Evolutionary conservation across 1,139 yeast genomes (phyloP).

Genomic region (Kurtzmaniella quercitrusa): DNA sequence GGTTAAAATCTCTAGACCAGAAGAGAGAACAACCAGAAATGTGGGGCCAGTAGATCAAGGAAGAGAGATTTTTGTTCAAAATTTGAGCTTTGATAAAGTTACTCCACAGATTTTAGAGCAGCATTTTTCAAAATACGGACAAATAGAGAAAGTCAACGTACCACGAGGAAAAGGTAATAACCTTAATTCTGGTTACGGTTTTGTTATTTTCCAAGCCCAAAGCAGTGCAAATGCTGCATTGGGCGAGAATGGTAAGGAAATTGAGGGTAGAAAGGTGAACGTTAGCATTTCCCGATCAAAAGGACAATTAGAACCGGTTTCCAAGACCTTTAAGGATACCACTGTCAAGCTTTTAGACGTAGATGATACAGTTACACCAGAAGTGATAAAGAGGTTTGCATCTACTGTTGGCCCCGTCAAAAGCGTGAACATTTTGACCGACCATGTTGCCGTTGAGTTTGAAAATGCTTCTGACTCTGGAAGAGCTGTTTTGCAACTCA

Average conservation of each 20-base stretch:
- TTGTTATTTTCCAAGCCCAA: constrained; percentile 39
- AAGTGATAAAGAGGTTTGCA: constrained; percentile 31
- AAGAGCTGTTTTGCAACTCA: constrained; percentile 47
- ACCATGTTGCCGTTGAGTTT: constrained; percentile 55
- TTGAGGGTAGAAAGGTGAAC: constrained; percentile 41
- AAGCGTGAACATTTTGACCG: constrained; percentile 43
- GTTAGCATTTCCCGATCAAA: constrained; percentile 37
- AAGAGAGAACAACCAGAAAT: constrained; percentile 26
- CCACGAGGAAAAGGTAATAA: constrained; percentile 43
- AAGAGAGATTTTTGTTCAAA: constrained; percentile 51
- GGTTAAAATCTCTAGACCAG: constrained; percentile 59
- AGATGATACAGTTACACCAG: constrained; percentile 41
- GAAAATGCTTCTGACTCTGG: constrained; percentile 49
- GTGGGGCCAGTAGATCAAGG: constrained; percentile 46
- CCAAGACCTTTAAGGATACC: constrained; percentile 13
- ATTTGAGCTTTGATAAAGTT: constrained; percentile 38
- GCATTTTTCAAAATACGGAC: constrained; percentile 25
- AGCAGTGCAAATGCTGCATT: constrained; percentile 41
- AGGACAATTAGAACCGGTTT: constrained; percentile 1
- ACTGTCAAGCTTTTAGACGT: constrained; percentile 44
- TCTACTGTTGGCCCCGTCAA: constrained; percentile 32
- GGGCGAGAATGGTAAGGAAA: constrained; percentile 23
- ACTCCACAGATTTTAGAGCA: constrained; percentile 23
- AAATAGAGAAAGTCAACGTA: constrained; percentile 46
- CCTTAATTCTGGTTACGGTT: constrained; percentile 46